Evolutionary conservation across 2,329 filamentous ascomycete species (phyloP), one percentile per base, ranked within the genome.

Genomic region (Xylariomycetidae sp.): DNA sequence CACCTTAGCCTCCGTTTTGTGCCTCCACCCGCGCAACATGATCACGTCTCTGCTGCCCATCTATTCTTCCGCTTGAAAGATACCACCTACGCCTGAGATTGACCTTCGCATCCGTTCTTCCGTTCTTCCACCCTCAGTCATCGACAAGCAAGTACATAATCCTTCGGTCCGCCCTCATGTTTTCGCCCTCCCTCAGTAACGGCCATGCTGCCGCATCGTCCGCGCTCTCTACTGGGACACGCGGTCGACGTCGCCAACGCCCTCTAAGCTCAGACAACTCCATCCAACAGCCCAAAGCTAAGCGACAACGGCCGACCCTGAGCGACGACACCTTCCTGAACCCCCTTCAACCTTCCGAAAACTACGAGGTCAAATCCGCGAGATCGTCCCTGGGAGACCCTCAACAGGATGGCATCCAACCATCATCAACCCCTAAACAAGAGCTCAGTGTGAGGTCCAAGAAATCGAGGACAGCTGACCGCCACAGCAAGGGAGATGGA

Each of bases 401-500:
- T 34, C 70, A 67, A 47, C 65, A 63, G 44, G 70, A 74, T 42
- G 61, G 63, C 45, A 53, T 67, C 45, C 70, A 74, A 45, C 66
- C 61, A 37, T 40, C 53, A 40, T 41, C 54, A 27, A 39, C 33
- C 8, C 56, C 63, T 27, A 68, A 63, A 43, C 71, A 67, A 45
- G 77, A 82, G 48, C 66, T 78, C 29, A 75, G 66, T 37, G 66
- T 81, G 25, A 70, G 79, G 41, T 69, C 73, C 8, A 82, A 81
- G 54, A 82, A 82, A 55, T 54, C 69, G 29, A 80, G 80, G 51
- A 62, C 70, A n/a, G 69, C 69, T 40, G 78, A 85, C 50, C 72
- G 82, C 47, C 65, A 68, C 27, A 70, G 66, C 48, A 85, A 84
- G 56, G 80, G 79, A 30, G 82, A 87, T 53, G 77, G 79, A 19